Evolutionary conservation across 768 basidiomycete genomes (phyloP).

Genomic region (Pisolithus sp.): DNA sequence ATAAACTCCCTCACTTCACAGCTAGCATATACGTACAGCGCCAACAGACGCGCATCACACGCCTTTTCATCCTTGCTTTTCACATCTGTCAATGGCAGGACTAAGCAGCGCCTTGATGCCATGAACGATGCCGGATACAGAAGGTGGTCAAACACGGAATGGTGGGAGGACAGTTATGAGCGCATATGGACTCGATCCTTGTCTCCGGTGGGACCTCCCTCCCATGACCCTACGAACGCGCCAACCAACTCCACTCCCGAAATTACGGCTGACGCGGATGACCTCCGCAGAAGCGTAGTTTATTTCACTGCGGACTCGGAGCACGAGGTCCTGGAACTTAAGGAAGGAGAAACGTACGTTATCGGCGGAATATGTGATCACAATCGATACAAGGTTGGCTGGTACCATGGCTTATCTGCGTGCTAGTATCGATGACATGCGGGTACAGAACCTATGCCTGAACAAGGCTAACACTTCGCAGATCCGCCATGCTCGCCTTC

Average conservation of each 20-base stretch:
- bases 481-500: constrained; percentile 82
- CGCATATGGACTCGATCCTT: constrained; percentile 46
- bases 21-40: constrained; percentile 85
- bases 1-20: constrained; percentile 85
- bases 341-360: constrained; percentile 82
- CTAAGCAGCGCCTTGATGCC: constrained; percentile 56
- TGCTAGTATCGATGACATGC: constrained; percentile 11
- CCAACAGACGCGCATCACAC: constrained; percentile 64
- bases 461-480: constrained; percentile 73
- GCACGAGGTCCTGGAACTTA: constrained; percentile 78
- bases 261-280: constrained; percentile 9
- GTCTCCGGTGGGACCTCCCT: background rate
- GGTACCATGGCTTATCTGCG: background rate
- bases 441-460: constrained; percentile 73
- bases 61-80: constrained; percentile 73
- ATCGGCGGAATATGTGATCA: constrained; percentile 95
- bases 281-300: constrained; percentile 51
- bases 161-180: constrained; percentile 76
- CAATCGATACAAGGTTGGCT: constrained; percentile 84
- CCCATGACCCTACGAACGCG: constrained; percentile 3
- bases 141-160: constrained; percentile 78
- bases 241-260: background rate
- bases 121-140: constrained; percentile 62
- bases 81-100: constrained; percentile 74
- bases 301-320: constrained; percentile 95